Base-by-base conservation (phyloP, 2,329 filamentous ascomycete genomes). In the Xylariaceae sp. region DNA sequence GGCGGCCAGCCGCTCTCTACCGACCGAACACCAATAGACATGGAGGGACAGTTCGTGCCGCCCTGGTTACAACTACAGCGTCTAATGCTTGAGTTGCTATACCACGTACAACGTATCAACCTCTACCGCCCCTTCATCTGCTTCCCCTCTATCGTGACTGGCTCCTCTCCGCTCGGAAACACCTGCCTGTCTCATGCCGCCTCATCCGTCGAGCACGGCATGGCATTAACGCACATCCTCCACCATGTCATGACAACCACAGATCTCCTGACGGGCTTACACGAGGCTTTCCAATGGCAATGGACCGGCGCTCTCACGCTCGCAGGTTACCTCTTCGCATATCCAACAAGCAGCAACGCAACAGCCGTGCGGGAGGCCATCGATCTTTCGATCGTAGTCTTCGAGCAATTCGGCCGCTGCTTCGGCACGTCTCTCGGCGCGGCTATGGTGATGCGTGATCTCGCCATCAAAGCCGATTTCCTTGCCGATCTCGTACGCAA, bases 41-140 rank as follows among this genome's bases (percentile, higher is more conserved):
- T 76, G 11, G 74, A 77, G 10, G 74, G 77, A 54, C 65, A 58
- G 13, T 75, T 73, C 51, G 70, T 73, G 0, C 75, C 76, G 1
- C 56, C 69, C 2, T 78, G 75, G 75, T 63, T 78, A 2, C 75
- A 77, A 56, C 72, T 74, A 3, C 75, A 78, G 57, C 74, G 75
- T 1, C 55, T 78, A 0, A 68, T 76, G 11, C 68, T 78, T 9
- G 76, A 78, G 59, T 61, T 76, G 4, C 57, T 74, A 11, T 78
- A 77, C 62, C 76, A 78, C 58, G 71, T 74, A 50, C 63, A 75
- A 0, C 63, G 61, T 52, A 68, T 72, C 50, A 74, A 72, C 59
- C 65, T 77, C 7, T 75, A 74, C 61, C 73, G 76, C 3, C 73
- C 75, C 0, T 74, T 77, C 48, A 74, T 78, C 56, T 70, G 68